phyloP scores from a whole-genome alignment of 352 stramenopile species.

The Blastocystis sp. region DNA sequence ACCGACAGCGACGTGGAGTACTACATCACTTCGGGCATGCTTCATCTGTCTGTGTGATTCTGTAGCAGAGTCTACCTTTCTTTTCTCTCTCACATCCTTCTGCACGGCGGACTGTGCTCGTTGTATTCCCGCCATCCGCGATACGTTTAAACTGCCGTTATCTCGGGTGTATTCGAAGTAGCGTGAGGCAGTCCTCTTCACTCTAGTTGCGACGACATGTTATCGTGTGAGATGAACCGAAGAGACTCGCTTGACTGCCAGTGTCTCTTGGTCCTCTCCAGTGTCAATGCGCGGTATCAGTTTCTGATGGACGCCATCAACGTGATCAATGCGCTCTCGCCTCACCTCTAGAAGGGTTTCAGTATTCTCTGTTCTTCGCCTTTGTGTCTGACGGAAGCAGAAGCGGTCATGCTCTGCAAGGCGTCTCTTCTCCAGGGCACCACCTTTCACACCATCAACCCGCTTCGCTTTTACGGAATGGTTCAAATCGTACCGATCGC shows the following conservation, averaged over 20 bases:
- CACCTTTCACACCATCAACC: slow-evolving; percentile 32
- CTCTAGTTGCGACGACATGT: not conserved
- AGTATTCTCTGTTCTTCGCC: slow-evolving; percentile 27
- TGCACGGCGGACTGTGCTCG: not conserved
- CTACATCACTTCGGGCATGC: not conserved
- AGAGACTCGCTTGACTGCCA: not conserved
- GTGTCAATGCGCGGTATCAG: slow-evolving; percentile 14
- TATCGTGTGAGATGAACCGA: not conserved
- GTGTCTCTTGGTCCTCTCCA: slow-evolving; percentile 30
- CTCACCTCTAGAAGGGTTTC: slow-evolving; percentile 7
- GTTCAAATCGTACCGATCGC: not conserved
- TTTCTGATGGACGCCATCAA: slow-evolving; percentile 26
- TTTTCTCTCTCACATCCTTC: not conserved
- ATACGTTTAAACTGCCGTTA: not conserved
- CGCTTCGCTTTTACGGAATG: slow-evolving; percentile 58
- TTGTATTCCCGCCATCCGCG: not conserved
- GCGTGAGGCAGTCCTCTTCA: not conserved
- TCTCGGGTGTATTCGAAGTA: slow-evolving; percentile 14
- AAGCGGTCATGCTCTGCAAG: slow-evolving; percentile 25
- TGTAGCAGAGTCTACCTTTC: not conserved
- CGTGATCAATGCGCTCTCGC: not conserved
- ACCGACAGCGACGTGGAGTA: not conserved
- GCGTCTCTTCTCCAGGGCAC: not conserved
- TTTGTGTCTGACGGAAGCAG: slow-evolving; percentile 53
- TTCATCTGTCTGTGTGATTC: not conserved